A percentile compares a stretch with the other conserved stretches of the same genome.
phyloP scores from a whole-genome alignment of 2,329 filamentous ascomycete species.

The Laburnicola sp. region DNA sequence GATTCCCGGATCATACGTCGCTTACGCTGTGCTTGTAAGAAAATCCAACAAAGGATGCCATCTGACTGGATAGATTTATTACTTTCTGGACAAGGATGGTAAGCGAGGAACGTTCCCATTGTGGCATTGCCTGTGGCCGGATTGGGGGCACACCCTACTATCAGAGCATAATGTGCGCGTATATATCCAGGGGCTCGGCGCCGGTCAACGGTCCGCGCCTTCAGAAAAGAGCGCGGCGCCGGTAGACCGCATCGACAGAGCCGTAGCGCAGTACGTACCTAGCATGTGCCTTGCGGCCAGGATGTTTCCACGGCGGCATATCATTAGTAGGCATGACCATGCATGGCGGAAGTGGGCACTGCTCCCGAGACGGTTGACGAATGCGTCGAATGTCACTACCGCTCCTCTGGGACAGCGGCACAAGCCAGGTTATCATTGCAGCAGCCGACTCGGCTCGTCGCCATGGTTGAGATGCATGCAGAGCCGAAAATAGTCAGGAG shows the following conservation, averaged over 20 bases:
- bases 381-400: constrained; percentile 32
- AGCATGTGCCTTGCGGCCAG: constrained; percentile 6
- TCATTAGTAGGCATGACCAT: constrained; percentile 28
- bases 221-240: constrained; percentile 19
- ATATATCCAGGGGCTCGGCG: constrained; percentile 24
- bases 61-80: background rate
- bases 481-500: no score
- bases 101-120: constrained; percentile 6
- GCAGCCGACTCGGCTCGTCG: constrained; percentile 1
- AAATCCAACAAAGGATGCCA: background rate
- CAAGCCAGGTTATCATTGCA: constrained; percentile 40
- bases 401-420: constrained; percentile 26
- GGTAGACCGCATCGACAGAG: constrained; percentile 30
- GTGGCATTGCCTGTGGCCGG: constrained; percentile 18
- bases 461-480: background rate
- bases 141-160: constrained; percentile 10
- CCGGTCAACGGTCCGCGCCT: constrained; percentile 18
- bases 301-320: no score
- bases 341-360: constrained; percentile 32
- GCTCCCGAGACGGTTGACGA: constrained; percentile 37
- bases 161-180: constrained; percentile 25
- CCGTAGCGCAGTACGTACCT: constrained; percentile 25
- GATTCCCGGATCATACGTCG: background rate
- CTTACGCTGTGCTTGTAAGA: constrained; percentile 2
- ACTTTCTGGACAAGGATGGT: background rate